Conservation (phyloP, 2,329 filamentous ascomycete species). For the Aspergillus phoenicis region DNA sequence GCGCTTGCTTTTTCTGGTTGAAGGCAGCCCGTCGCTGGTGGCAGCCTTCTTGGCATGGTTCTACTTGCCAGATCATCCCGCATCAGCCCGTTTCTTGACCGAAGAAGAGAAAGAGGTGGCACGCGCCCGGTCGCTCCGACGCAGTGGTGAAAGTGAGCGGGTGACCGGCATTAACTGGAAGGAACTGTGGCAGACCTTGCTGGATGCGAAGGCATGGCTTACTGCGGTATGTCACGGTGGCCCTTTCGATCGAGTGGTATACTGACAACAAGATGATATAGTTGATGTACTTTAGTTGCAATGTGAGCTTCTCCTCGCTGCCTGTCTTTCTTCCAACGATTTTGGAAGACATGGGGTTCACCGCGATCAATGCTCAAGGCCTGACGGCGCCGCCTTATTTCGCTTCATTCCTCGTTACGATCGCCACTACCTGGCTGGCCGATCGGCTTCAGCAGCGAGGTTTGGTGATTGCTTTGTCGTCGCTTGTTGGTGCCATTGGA, state of each 20-base stretch:
- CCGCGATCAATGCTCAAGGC: constrained; percentile 67
- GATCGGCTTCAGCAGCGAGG: constrained; percentile 68
- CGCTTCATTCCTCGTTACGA: constrained; percentile 64
- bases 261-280: constrained; percentile 18
- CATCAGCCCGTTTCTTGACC: constrained; percentile 57
- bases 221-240: constrained; percentile 39
- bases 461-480: constrained; percentile 59
- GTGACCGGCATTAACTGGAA: constrained; percentile 49
- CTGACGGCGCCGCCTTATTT: constrained; percentile 73
- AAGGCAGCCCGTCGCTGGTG: constrained; percentile 63
- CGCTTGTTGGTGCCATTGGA: constrained; percentile 60
- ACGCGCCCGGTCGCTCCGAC: constrained; percentile 54
- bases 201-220: constrained; percentile 54
- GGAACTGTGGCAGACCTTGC: constrained; percentile 49
- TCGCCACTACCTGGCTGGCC: constrained; percentile 64
- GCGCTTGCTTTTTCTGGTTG: constrained; percentile 67
- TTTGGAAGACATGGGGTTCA: constrained; percentile 68
- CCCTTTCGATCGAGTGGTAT: neutral
- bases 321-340: constrained; percentile 68
- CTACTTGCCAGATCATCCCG: constrained; percentile 56
- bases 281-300: constrained; percentile 63
- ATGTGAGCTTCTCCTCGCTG: constrained; percentile 66
- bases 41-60: constrained; percentile 60
- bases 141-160: constrained; percentile 53
- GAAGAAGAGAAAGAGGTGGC: constrained; percentile 62